Percentiles rank a stretch among this genome's conserved stretches.
Conservation (phyloP, 2,329 filamentous ascomycete genomes). For the Sphaerulina vaccinii region DNA sequence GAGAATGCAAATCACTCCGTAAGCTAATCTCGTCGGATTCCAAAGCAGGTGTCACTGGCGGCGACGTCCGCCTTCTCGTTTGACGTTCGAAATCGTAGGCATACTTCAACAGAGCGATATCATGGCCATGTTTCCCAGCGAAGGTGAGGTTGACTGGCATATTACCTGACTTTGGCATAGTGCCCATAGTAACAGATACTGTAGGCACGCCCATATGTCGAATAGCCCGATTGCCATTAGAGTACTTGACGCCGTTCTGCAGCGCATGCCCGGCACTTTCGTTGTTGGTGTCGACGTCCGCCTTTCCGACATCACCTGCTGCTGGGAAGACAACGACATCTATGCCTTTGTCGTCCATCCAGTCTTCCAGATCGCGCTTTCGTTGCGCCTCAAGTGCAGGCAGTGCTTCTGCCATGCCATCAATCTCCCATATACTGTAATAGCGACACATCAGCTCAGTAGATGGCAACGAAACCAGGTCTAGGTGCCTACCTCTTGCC, state of each 20-base stretch:
- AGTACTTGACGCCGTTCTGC: conserved; percentile 55
- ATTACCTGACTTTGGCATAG: conserved; percentile 43
- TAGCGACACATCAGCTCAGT: too few species aligned
- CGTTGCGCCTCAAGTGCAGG: conserved; percentile 50
- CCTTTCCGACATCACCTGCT: conserved; percentile 51
- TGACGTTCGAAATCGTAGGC: conserved; percentile 33
- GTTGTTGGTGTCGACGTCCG: conserved; percentile 46
- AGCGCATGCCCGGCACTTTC: conserved; percentile 41
- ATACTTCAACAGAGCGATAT: conserved; percentile 37
- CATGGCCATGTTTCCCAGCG: conserved; percentile 50
- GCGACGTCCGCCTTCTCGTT: conserved; percentile 24
- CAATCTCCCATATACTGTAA: conserved; percentile 46
- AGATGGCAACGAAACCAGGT: too few species aligned
- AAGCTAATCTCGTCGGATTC: conserved; percentile 20
- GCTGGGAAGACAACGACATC: conserved; percentile 53
- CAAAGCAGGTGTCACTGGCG: conserved; percentile 30
- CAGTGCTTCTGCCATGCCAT: conserved; percentile 45
- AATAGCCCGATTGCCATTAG: conserved; percentile 54
- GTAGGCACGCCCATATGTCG: conserved; percentile 57
- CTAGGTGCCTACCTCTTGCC: conserved; percentile 25
- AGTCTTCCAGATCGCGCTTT: conserved; percentile 52
- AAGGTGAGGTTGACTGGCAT: conserved; percentile 58
- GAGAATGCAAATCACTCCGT: background rate
- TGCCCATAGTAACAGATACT: conserved; percentile 55
- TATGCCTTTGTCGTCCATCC: conserved; percentile 45